Base-by-base conservation (phyloP, 2,329 filamentous ascomycete genomes). In the Akanthomyces lecanii region DNA sequence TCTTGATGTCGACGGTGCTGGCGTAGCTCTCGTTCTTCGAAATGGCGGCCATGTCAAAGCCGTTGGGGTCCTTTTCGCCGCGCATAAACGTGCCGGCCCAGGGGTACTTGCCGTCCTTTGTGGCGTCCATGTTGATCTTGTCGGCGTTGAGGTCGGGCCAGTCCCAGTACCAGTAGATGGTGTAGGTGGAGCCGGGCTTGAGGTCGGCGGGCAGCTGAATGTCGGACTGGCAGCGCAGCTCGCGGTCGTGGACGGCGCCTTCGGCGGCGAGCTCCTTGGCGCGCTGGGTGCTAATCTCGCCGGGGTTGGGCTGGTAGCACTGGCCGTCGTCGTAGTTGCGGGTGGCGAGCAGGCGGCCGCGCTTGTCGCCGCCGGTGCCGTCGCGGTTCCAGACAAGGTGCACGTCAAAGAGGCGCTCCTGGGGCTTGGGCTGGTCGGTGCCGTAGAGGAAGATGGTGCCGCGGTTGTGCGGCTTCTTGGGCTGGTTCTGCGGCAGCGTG, bases 141-240 rank as follows among this genome's bases (percentile, higher is more conserved):
- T 73, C 74, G 45, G 70, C 69, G 69, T 78, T 75, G 71, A 86
- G 79, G 16, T 85, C 88, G 3, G 89, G 88, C 91, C 92, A 99
- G 75, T 96, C 89, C 95, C 95, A 98, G 52, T 97, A 89, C 94
- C 94, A 98, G 80, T 97, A 96, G 58, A 97, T 77, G 3, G 92
- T 94, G 73, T 93, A 91, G 33, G 82, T 82, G 36, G 87, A 83
- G 51, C 86, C 86, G 11, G 80, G 74, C n/a, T 82, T 75, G 53
- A 86, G 78, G 68, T 89, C 83, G 5, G 79, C 71, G 0, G 95
- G 95, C 16, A 99, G 79, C 70, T 87, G 81, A 54, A 97, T 79
- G 71, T 95, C 88, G 42, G 88, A 88, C 75, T 97, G 93, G 77
- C 95, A 98, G 78, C 83, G 88, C 57, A 93, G 79, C 69, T 89